Conservation (phyloP, 2,329 filamentous ascomycete genomes). For the Diaporthe helianthi region DNA sequence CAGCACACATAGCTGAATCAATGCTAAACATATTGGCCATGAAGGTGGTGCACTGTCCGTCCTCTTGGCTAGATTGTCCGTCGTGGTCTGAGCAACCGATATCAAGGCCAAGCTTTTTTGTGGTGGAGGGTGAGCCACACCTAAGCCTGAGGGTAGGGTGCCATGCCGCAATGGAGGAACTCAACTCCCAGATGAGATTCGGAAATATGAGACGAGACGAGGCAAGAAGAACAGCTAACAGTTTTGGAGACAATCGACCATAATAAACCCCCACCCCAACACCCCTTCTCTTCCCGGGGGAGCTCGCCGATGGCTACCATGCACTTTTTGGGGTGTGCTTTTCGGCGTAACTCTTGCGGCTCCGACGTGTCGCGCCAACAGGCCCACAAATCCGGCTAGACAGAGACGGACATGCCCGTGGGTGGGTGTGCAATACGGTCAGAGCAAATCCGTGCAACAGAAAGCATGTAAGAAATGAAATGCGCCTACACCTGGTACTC, state of each 20-base stretch:
- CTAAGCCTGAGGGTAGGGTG: not conserved
- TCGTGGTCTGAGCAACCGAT: not conserved
- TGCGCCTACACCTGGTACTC: not conserved
- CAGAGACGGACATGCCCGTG: not conserved
- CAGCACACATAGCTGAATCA: slow-evolving; percentile 23
- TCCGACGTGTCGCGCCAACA: not conserved
- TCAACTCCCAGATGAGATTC: not conserved
- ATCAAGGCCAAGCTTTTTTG: not conserved
- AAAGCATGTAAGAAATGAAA: not conserved
- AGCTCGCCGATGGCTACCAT: not conserved
- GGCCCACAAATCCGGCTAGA: not conserved
- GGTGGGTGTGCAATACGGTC: not conserved
- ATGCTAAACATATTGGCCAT: slow-evolving; percentile 21
- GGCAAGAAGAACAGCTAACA: not conserved
- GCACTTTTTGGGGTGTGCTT: not conserved
- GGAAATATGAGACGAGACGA: not conserved
- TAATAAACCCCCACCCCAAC: too few relatives aligned
- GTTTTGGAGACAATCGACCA: not conserved
- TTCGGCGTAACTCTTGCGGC: slow-evolving; percentile 8
- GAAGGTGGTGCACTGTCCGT: not conserved
- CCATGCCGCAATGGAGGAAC: not conserved
- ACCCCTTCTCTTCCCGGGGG: not conserved
- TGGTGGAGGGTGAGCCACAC: not conserved
- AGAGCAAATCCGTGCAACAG: not conserved
- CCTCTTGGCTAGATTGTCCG: not conserved